Base-by-base conservation (phyloP, 345 rosid genomes). In the Gossypium turneri region DNA sequence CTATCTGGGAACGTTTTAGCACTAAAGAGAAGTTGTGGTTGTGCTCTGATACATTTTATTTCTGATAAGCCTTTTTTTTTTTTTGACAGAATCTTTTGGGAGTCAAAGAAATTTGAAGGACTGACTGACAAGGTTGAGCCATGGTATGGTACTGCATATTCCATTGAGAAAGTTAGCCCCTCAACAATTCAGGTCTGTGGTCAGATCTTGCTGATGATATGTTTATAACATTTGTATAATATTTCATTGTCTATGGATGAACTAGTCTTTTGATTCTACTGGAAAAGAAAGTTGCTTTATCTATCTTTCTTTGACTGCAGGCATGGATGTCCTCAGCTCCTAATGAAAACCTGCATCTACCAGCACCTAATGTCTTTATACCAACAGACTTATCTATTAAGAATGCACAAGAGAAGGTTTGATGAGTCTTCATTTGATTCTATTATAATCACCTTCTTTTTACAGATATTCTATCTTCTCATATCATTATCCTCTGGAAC, bases 31-130 rank as follows among this genome's bases (percentile, higher is more conserved):
- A 2, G 4, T 27, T 59, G 2, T 59, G n/a, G 29, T 50, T 70
- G n/a, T 58, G 73, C 50, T 10, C 13, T 29, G 2, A 15, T 56
- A 38, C 25, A 34, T 44, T 15, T 75, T 53, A 52, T 75, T 68
- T 64, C 73, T 79, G 52, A 77, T 75, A 51, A 55, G 29, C 57
- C 5, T 63, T 78, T 56, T 77, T 63, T 76, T 76, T 56, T 77
- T 27, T 27, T 27, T 27, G 4, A 44, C 2, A 44, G 12, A 45
- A 45, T 1, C 79, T 86, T 92, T 63, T 94, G 98, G 97, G 93
- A 86, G 76, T 94, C 98, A 12, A 88, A 94, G 86, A 88, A 86
- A 59, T 94, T 94, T 87, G 97, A 92, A 84, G 97, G 92, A 70
- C 80, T 79, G 52, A 88, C 95, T 64, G 85, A 88, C 71, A 86